Base-by-base conservation (phyloP, 345 rosid genomes). In the Rubroshorea leprosula region DNA sequence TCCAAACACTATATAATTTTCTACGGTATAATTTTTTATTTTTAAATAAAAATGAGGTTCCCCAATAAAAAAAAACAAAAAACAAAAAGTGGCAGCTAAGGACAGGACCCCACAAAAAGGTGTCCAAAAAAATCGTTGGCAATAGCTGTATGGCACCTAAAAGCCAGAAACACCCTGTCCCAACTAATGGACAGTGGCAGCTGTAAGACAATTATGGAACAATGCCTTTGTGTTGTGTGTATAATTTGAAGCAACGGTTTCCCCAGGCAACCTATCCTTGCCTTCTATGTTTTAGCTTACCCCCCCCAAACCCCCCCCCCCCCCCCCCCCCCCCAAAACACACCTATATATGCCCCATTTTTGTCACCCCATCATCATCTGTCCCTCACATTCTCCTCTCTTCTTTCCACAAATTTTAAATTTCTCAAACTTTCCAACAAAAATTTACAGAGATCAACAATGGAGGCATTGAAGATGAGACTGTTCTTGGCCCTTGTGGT, bases 391-490 rank as follows among this genome's bases (percentile, higher is more conserved):
- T n/a, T n/a, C 9, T 0, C 49, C 23, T 16, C 24, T 9, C 15
- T 15, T 24, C 35, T 29, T 29, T 29, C 35, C 9, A n/a, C n/a
- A n/a, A n/a, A n/a, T n/a, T n/a, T n/a, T n/a, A n/a, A n/a, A n/a
- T n/a, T n/a, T n/a, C n/a, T n/a, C n/a, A n/a, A n/a, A n/a, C n/a
- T n/a, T n/a, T n/a, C n/a, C n/a, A n/a, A n/a, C n/a, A n/a, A n/a
- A n/a, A n/a, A n/a, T n/a, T n/a, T n/a, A n/a, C n/a, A n/a, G n/a
- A n/a, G n/a, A n/a, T n/a, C n/a, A n/a, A n/a, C n/a, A n/a, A 55
- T 47, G 12, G 61, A 45, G 63, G 45, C 46, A 15, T 60, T 67
- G 74, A 75, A 66, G 57, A 61, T 69, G 77, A 74, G 67, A 46
- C 8, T 68, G 3, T 27, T 70, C 22, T 54, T 54, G 5, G 68